A percentile compares a stretch with the other conserved stretches of the same genome.
phyloP scores from a whole-genome alignment of 1,284 basidiomycete genomes.

The Ustilago nuda region DNA sequence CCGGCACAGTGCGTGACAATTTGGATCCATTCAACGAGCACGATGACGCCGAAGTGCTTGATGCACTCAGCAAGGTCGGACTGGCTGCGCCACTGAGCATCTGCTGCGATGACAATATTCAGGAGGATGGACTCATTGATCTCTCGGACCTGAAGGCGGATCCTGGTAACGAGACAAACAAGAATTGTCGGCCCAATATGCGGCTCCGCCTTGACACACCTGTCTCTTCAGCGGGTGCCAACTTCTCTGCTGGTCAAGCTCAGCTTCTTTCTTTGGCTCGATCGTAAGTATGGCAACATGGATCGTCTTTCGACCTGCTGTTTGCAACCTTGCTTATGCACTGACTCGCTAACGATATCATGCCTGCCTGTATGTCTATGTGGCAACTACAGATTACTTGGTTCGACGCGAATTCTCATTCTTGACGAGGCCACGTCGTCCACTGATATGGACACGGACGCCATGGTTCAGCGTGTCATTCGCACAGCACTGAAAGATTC shows the following conservation, averaged over 20 bases:
- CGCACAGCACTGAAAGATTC: conserved; percentile 47
- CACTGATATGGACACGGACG: conserved; percentile 42
- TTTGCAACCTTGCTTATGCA: not conserved
- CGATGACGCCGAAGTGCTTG: conserved; percentile 81
- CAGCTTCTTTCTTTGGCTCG: conserved; percentile 84
- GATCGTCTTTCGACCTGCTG: conserved; percentile 45
- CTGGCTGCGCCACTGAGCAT: conserved; percentile 63
- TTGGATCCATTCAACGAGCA: conserved; percentile 88
- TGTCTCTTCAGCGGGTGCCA: conserved; percentile 81
- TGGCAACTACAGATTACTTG: conserved; percentile 75
- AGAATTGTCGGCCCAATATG: conserved; percentile 24
- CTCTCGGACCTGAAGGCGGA: conserved; percentile 56
- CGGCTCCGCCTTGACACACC: conserved; percentile 77
- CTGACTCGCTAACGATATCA: conserved; percentile 14
- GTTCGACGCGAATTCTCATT: conserved; percentile 81
- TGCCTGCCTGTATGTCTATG: not conserved
- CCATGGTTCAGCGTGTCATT: conserved; percentile 50
- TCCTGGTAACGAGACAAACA: not conserved
- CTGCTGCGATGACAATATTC: not conserved
- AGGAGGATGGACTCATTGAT: conserved; percentile 66
- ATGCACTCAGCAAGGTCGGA: conserved; percentile 62
- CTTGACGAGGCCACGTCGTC: conserved; percentile 80
- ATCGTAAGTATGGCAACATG: conserved; percentile 55
- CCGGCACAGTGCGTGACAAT: conserved; percentile 85
- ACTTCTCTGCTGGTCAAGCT: conserved; percentile 85